These are phyloP conservation scores for Passalora sequoiae DNA, from an alignment of 2,329 filamentous ascomycete species.

Conservation along the genomic window DNA sequence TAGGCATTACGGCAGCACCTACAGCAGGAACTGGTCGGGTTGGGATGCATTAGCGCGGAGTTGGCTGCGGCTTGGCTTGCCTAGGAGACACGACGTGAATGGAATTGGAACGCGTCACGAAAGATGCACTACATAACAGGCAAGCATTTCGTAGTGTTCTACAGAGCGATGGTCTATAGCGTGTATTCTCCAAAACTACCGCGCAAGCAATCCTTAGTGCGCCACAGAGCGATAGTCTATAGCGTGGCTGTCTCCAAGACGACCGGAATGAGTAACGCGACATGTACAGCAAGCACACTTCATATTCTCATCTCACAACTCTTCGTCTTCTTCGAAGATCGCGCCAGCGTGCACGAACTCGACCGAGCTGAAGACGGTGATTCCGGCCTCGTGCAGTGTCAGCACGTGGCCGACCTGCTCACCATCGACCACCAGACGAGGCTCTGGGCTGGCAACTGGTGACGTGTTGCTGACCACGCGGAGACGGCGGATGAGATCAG, in stretches of 20 bases:
- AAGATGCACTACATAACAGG: no score
- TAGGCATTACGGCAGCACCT: conserved; percentile 11
- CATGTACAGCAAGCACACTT: no score
- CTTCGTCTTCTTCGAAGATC: neutral
- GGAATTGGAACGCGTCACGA: no score
- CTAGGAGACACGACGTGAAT: no score
- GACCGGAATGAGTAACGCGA: no score
- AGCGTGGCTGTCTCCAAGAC: no score
- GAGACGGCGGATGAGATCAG: conserved; percentile 1
- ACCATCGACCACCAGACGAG: neutral
- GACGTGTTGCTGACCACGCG: neutral
- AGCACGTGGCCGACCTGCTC: neutral
- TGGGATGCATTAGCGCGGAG: conserved; percentile 9
- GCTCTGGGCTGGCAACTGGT: neutral
- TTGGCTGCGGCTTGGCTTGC: conserved; percentile 9
- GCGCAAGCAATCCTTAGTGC: no score
- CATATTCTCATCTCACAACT: no score
- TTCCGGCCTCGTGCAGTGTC: conserved; percentile 1
- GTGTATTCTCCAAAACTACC: no score
- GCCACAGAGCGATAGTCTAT: no score
- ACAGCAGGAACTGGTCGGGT: neutral
- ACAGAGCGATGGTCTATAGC: no score
- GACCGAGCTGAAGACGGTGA: neutral
- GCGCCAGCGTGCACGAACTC: neutral
- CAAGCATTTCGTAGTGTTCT: no score